Evolutionary conservation across 768 basidiomycete species (phyloP).

Genomic region (Xerocomus potaroensis): DNA sequence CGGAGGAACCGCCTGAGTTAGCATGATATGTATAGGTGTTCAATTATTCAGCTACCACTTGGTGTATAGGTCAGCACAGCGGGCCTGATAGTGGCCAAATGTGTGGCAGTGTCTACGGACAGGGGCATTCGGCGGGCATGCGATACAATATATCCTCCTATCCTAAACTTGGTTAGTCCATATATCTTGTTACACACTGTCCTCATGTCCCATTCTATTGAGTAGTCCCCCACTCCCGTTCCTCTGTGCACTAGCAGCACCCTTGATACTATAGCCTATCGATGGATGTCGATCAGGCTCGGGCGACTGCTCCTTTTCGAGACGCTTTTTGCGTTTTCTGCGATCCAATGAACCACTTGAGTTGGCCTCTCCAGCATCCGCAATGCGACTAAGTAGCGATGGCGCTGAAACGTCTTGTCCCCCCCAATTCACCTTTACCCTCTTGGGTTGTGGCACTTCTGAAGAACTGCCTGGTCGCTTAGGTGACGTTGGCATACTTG

Average conservation of each 20-base stretch:
- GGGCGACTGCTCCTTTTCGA: conserved; percentile 19
- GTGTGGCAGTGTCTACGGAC: too few species aligned
- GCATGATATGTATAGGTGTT: too few species aligned
- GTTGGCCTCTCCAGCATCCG: conserved; percentile 17
- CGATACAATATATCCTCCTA: conserved; percentile 20
- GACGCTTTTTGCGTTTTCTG: conserved; percentile 18
- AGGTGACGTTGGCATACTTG: conserved; percentile 13
- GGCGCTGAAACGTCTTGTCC: conserved; percentile 31
- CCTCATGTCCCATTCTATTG: conserved; percentile 31
- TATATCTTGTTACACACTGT: conserved; percentile 26
- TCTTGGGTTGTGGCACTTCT: conserved; percentile 34
- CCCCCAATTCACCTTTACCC: conserved; percentile 21
- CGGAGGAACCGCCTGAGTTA: too few species aligned
- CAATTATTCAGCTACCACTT: too few species aligned
- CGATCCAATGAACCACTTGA: conserved; percentile 17
- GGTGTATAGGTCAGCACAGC: too few species aligned
- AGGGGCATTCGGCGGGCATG: not conserved
- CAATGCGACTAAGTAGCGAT: conserved; percentile 44
- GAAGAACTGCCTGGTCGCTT: conserved; percentile 25
- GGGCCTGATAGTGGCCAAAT: too few species aligned
- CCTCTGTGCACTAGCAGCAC: conserved; percentile 40
- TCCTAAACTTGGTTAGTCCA: conserved; percentile 16
- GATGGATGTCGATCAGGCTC: conserved; percentile 33
- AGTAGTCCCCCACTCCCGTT: conserved; percentile 26
- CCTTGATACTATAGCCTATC: conserved; percentile 51